Evolutionary conservation across 306 rosid genomes (phyloP), one percentile per base, ranked within the genome.

Genomic region (Prunus dulcis): DNA sequence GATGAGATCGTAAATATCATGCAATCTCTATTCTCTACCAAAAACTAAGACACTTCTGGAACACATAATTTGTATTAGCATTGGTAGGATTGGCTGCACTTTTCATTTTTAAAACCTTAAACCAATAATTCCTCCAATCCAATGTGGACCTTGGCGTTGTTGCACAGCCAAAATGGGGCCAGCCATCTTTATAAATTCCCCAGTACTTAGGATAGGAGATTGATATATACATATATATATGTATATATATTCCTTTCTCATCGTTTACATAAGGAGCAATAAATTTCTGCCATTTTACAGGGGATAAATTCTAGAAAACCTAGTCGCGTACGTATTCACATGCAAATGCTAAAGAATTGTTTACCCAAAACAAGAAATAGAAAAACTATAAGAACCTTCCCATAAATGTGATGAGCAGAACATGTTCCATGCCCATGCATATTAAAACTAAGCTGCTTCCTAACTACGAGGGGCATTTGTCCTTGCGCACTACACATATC

Each of bases 361-460:
- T 61, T 58, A 25, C 47, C 57, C 18, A 32, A 27, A 45, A 41
- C 1, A 41, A 46, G 45, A 20, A 57, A 79, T 13, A 13, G 2
- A 8, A 27, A 10, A 64, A n/a, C 45, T 7, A 25, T 55, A 73
- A 62, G 72, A 78, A 80, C 62, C 75, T 67, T 30, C 19, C 17
- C 0, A 2, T 2, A 22, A 9, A 52, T 9, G 55, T 32, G 62
- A 75, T 60, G 76, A 70, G 50, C 53, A 70, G 85, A 84, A 84
- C 81, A 75, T 75, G 87, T 78, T 66, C 74, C 61, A 20, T 74
- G 22, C 19, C 61, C 62, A 74, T 81, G 77, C 81, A 81, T 79
- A 81, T 56, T 72, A 74, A 73, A 73, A 76, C 76, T 80, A 83
- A 76, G 74, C 61, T 69, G 69, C 70, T 80, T 72, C 82, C 81